Evolutionary conservation across 441 rosid species (phyloP).

Genomic region (Sinapis alba): DNA sequence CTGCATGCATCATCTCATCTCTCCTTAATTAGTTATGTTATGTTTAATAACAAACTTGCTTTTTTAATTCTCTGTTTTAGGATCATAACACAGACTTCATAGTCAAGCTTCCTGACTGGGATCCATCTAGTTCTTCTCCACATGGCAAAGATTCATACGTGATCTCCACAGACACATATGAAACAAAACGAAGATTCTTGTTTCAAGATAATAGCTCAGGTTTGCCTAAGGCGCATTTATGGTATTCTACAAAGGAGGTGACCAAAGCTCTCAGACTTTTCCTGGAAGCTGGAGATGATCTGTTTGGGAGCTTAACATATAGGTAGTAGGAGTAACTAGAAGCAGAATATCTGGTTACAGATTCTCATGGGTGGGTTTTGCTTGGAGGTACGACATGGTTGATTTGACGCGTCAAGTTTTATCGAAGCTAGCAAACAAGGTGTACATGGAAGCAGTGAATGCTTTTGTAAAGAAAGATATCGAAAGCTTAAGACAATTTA

Average conservation of each 20-base stretch:
- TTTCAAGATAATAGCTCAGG: slow-evolving; percentile 49
- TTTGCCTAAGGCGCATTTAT: slow-evolving; percentile 81
- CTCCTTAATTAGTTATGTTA: background rate
- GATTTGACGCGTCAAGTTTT: slow-evolving; percentile 92
- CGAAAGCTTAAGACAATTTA: slow-evolving; percentile 46
- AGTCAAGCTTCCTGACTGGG: slow-evolving; percentile 93
- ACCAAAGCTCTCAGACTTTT: slow-evolving; percentile 65
- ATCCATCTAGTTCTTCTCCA: slow-evolving; percentile 58
- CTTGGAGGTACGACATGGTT: slow-evolving; percentile 88
- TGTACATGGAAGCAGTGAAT: slow-evolving; percentile 62
- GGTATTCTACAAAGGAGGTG: slow-evolving; percentile 80
- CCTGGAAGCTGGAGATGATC: slow-evolving; percentile 71
- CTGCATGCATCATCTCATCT: background rate
- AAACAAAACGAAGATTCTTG: slow-evolving; percentile 69
- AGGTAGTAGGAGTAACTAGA: slow-evolving; percentile 47
- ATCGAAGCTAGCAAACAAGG: slow-evolving; percentile 91
- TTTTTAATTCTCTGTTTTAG: slow-evolving; percentile 45
- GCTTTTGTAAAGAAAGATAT: slow-evolving; percentile 67
- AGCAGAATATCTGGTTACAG: slow-evolving; percentile 19
- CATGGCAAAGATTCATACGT: slow-evolving; percentile 39
- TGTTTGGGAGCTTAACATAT: slow-evolving; percentile 71
- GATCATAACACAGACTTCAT: slow-evolving; percentile 95
- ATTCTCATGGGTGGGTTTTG: slow-evolving; percentile 26
- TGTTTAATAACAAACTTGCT: background rate
- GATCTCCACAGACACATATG: slow-evolving; percentile 31